Conservation (phyloP, 345 rosid genomes). For the Linum tenue region DNA sequence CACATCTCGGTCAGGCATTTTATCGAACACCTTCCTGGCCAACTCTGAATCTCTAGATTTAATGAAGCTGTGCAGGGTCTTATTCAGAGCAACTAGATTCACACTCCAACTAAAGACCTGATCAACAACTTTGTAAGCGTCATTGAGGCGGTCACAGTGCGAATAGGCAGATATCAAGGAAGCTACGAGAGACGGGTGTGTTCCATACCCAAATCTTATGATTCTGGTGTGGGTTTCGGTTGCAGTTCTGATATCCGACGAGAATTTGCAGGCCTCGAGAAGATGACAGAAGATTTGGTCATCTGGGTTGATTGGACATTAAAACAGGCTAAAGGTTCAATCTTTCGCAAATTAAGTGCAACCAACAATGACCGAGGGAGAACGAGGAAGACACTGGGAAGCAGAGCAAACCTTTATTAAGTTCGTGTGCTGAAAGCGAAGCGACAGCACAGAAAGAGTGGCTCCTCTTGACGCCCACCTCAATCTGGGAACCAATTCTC, state of each 20-base stretch:
- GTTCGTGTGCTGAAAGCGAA: background rate
- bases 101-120: slow-evolving; percentile 6
- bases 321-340: background rate
- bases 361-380: background rate
- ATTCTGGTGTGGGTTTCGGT: slow-evolving; percentile 40
- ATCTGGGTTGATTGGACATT: slow-evolving; percentile 20
- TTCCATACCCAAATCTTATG: slow-evolving; percentile 45
- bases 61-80: slow-evolving; percentile 10
- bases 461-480: background rate
- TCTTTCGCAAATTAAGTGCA: background rate
- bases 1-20: slow-evolving; percentile 26
- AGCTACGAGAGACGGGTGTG: slow-evolving; percentile 42
- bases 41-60: slow-evolving; percentile 34
- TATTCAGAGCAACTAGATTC: slow-evolving; percentile 32
- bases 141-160: slow-evolving; percentile 25
- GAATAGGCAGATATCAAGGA: slow-evolving; percentile 43
- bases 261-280: slow-evolving; percentile 41
- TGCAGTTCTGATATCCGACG: slow-evolving; percentile 30
- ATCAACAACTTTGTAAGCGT: slow-evolving; percentile 32
- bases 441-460: background rate
- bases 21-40: slow-evolving; percentile 38
- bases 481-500: background rate
- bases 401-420: background rate
- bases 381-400: background rate
- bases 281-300: slow-evolving; percentile 25